phyloP scores from a whole-genome alignment of 2,329 filamentous ascomycete species.

The Dissoconium aciculare region DNA sequence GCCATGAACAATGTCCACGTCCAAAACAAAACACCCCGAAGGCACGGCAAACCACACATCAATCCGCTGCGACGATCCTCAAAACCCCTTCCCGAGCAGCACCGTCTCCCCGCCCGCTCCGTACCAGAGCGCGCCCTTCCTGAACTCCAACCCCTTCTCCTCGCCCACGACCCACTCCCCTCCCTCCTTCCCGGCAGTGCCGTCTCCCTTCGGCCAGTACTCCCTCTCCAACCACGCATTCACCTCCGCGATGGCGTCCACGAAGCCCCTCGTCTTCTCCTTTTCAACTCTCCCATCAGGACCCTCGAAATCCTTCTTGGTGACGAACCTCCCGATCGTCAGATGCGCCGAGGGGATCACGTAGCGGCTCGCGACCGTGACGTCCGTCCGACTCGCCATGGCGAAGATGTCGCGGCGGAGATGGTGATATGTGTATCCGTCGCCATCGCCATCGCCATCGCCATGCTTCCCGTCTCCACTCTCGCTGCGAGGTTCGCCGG shows the following conservation, averaged over 20 bases:
- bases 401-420: slow-evolving; percentile 64
- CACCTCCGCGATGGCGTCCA: slow-evolving; percentile 56
- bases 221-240: slow-evolving; percentile 59
- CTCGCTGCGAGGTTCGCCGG: slow-evolving; percentile 38
- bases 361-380: slow-evolving; percentile 65
- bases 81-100: slow-evolving; percentile 36
- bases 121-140: slow-evolving; percentile 72
- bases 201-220: slow-evolving; percentile 46
- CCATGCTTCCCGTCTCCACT: too few species aligned
- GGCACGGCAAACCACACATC: too few species aligned
- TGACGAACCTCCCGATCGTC: slow-evolving; percentile 70
- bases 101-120: slow-evolving; percentile 59
- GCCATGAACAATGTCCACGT: too few species aligned
- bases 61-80: too few species aligned
- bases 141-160: slow-evolving; percentile 62
- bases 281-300: slow-evolving; percentile 31
- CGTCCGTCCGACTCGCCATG: slow-evolving; percentile 42
- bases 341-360: slow-evolving; percentile 81
- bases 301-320: slow-evolving; percentile 41
- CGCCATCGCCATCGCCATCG: slow-evolving; percentile 29
- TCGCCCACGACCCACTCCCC: slow-evolving; percentile 82
- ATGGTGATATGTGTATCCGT: slow-evolving; percentile 78
- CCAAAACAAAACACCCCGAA: too few species aligned
- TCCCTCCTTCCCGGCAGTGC: slow-evolving; percentile 29
- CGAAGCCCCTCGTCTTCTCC: slow-evolving; percentile 47